Evolutionary conservation across 2,329 filamentous ascomycete species (phyloP).

Genomic region (Xylaria sp.): DNA sequence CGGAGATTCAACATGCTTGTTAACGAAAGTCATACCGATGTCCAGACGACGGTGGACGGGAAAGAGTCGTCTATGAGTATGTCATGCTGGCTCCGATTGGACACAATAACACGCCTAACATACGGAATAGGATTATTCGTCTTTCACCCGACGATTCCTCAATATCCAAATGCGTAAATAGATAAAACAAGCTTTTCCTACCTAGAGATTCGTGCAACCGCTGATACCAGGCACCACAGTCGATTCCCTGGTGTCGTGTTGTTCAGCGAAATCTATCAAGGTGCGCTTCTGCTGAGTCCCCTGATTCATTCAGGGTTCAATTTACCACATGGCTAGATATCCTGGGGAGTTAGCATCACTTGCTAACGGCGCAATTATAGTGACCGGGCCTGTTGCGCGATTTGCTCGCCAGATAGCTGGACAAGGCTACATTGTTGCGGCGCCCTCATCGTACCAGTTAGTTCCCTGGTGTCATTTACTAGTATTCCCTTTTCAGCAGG

Average conservation of each 20-base stretch:
- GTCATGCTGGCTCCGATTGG: conserved; percentile 13
- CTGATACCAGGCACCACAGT: conserved; percentile 52
- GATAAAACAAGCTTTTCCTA: not conserved
- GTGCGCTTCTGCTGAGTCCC: conserved; percentile 64
- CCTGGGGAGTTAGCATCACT: conserved; percentile 3
- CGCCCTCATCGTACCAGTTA: conserved; percentile 84
- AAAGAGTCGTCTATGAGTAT: conserved; percentile 67
- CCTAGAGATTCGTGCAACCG: conserved; percentile 18
- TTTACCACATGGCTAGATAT: not conserved
- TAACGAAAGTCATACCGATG: conserved; percentile 64
- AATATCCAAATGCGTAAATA: conserved; percentile 83
- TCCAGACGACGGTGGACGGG: conserved; percentile 63
- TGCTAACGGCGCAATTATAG: conserved; percentile 50
- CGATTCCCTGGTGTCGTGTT: conserved; percentile 86
- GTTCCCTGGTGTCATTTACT: too few relatives aligned
- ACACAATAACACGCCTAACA: conserved; percentile 29
- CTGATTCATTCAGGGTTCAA: not conserved
- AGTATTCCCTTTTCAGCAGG: too few relatives aligned
- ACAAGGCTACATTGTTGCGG: conserved; percentile 92
- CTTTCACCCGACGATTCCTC: conserved; percentile 85
- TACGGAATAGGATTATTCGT: conserved; percentile 78
- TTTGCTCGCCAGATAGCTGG: conserved; percentile 93
- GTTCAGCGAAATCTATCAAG: conserved; percentile 97
- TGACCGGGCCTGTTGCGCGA: conserved; percentile 88
- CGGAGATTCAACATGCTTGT: conserved; percentile 60